These are phyloP conservation scores for Pinus albicaulis DNA, from an alignment of 75 land plant genomes.

Conservation along the genomic window DNA sequence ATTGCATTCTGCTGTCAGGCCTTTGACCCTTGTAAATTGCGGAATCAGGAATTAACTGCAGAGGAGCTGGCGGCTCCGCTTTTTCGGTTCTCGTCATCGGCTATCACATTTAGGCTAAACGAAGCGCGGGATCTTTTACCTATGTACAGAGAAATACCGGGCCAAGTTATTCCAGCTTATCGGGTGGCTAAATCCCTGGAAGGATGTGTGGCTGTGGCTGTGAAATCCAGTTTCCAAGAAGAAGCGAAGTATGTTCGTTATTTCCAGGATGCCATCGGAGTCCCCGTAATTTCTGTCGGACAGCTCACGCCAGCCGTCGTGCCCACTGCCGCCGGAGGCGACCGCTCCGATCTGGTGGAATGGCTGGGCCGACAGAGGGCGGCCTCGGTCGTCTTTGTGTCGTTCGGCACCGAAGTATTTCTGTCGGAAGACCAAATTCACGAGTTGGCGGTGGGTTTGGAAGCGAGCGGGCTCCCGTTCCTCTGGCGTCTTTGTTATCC, in stretches of 20 bases:
- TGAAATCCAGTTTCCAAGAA: not conserved
- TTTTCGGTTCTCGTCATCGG: not conserved
- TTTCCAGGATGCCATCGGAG: not conserved
- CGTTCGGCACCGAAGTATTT: slow-evolving; percentile 21
- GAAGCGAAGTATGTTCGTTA: not conserved
- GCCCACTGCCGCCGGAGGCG: not conserved
- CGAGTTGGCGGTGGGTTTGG: slow-evolving; percentile 20
- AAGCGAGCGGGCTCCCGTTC: slow-evolving; percentile 15
- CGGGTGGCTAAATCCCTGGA: not conserved
- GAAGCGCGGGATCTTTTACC: not conserved
- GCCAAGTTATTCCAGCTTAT: not conserved
- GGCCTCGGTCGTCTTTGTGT: slow-evolving; percentile 16
- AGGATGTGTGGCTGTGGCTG: not conserved
- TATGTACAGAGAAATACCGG: not conserved
- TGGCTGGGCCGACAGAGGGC: slow-evolving; percentile 18
- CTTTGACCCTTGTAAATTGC: not conserved
- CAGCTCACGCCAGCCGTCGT: not conserved
- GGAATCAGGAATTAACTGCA: not conserved
- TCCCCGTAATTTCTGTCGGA: not conserved
- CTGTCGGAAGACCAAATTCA: slow-evolving; percentile 8
- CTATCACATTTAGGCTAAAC: not conserved
- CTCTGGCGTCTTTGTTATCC: slow-evolving; percentile 15
- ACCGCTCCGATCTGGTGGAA: not conserved
- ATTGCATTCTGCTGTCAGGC: not conserved
- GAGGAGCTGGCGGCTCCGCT: not conserved